Percentiles rank a stretch among this genome's conserved stretches.
These are phyloP conservation scores for Macrolepiota fuliginosa DNA, from an alignment of 768 basidiomycete species.

Conservation along the genomic window DNA sequence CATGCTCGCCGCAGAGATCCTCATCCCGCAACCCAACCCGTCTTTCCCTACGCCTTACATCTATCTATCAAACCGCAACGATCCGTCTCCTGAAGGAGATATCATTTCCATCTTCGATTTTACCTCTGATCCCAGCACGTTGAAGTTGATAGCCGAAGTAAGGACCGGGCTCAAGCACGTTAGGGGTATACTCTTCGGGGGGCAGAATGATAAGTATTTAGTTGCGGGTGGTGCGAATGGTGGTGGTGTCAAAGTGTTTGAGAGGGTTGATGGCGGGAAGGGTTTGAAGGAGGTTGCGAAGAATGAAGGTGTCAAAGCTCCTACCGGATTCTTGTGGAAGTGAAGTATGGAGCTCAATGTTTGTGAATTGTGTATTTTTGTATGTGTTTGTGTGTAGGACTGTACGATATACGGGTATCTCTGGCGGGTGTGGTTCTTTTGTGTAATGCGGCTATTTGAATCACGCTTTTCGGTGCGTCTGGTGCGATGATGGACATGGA, in stretches of 20 bases:
- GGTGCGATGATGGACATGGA: neutral
- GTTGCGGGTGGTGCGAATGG: constrained; percentile 62
- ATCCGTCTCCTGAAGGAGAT: constrained; percentile 68
- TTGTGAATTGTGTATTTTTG: neutral
- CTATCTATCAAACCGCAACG: constrained; percentile 75
- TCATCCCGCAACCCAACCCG: constrained; percentile 52
- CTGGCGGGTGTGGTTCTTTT: neutral
- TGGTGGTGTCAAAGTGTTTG: constrained; percentile 70
- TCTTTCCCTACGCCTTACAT: constrained; percentile 56
- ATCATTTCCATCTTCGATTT: constrained; percentile 68
- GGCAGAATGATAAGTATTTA: constrained; percentile 57
- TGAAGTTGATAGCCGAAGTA: constrained; percentile 58
- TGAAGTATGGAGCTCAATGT: neutral
- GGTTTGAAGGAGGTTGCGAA: constrained; percentile 51
- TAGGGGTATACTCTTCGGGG: constrained; percentile 67
- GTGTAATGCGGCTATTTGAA: neutral
- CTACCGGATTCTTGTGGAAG: constrained; percentile 60
- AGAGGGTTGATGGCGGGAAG: constrained; percentile 59
- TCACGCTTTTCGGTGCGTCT: neutral
- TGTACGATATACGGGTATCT: neutral
- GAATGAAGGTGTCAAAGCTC: constrained; percentile 38
- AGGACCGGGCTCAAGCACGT: constrained; percentile 69
- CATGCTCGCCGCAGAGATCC: constrained; percentile 70
- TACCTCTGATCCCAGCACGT: constrained; percentile 34
- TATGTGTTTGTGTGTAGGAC: neutral